Evolutionary conservation across 2,329 filamentous ascomycete genomes (phyloP), one percentile per base, ranked within the genome.

Genomic region (Venturia pyrina): DNA sequence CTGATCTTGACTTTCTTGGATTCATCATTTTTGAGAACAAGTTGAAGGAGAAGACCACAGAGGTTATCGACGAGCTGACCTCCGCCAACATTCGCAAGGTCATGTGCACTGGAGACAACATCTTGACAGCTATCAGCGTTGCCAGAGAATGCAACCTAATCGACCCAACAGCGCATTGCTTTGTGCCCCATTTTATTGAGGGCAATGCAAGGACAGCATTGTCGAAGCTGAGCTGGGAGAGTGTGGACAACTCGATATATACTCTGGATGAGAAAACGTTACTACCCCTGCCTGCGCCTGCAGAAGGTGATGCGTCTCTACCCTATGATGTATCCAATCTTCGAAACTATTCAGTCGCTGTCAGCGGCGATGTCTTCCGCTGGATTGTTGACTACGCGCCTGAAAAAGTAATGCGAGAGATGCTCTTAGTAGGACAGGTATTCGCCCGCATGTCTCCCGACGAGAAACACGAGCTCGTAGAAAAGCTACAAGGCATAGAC

Each of bases 1-100:
- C 85, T 3, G 82, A 87, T 41, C 83, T 99, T 13, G 87, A 93
- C 59, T 98, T 99, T 73, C 84, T 93, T 44, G 95, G 95, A 5
- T 99, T 99, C 78, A 98, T 99, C 73, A 89, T 99, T 65, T 99
- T 99, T 71, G 95, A 99, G 78, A 99, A 99, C 79, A 99, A 99
- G 78, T 80, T 99, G 68, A 99, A 83, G 76, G 88, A 90, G 1
- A 92, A 86, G 24, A 97, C 93, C 0, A 84, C 90, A 1, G 84
- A 83, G 1, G 89, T 97, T 43, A 85, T 99, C 34, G 84, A 89
- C 66, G 93, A 98, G 77, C 83, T 99, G 3, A 83, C 86, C 41
- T 82, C 88, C 64, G 93, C 96, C 8, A 89, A 89, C 66, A 96
- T 99, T 70, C 86, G 91, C 44, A 89, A 89, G 37, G 87, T 96